Conservation (phyloP, 192 early-diverging fungal species). For the Mycoemilia scoparia region DNA sequence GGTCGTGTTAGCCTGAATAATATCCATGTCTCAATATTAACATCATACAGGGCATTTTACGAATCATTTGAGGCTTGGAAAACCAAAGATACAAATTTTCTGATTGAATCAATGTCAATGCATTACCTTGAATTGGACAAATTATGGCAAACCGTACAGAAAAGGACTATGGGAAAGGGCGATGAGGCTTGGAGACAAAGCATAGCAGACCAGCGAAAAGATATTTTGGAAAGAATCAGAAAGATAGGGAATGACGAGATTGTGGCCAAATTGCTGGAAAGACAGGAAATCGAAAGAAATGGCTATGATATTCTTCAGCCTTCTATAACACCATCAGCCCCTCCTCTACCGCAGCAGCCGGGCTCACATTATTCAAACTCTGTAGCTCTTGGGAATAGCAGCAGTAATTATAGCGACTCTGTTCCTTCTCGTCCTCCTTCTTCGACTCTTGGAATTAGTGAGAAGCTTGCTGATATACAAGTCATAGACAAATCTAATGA, state of each 20-base stretch:
- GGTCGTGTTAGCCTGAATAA: conserved; percentile 5
- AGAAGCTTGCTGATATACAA: too few species aligned
- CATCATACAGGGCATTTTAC: conserved; percentile 15
- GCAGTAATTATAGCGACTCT: too few species aligned
- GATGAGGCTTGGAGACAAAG: conserved; percentile 16
- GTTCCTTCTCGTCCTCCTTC: too few species aligned
- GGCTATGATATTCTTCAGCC: too few species aligned
- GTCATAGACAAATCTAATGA: too few species aligned
- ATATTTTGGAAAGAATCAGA: conserved; percentile 9
- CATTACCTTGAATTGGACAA: conserved; percentile 25
- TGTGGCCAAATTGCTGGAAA: conserved; percentile 6
- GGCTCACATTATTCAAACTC: too few species aligned
- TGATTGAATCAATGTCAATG: conserved; percentile 15
- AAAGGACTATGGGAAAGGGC: conserved; percentile 13
- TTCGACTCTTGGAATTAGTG: too few species aligned
- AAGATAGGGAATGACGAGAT: conserved; percentile 10
- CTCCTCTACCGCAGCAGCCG: too few species aligned
- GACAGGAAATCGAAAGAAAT: too few species aligned
- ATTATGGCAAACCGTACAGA: conserved; percentile 25
- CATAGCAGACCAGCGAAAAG: conserved; percentile 10
- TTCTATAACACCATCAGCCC: too few species aligned
- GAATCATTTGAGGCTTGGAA: conserved; percentile 22
- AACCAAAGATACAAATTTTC: conserved; percentile 10
- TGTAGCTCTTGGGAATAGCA: too few species aligned
- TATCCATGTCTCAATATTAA: conserved; percentile 6